These are phyloP conservation scores for Neurospora sp. DNA, from an alignment of 495 filamentous ascomycete species.

Conservation along the genomic window DNA sequence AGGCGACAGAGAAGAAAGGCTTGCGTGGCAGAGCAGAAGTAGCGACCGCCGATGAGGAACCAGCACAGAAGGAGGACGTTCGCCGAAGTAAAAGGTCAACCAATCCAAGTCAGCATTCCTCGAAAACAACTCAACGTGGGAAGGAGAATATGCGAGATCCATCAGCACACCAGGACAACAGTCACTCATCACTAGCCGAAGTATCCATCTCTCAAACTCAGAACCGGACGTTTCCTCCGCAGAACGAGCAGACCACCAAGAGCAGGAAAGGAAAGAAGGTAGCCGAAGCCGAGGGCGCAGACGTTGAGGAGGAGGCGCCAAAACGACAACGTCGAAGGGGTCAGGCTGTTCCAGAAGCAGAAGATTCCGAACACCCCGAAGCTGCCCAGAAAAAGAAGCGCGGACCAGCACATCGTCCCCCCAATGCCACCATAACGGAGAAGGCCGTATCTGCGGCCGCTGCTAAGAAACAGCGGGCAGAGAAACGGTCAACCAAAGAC, in stretches of 20 bases:
- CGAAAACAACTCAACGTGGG: background rate
- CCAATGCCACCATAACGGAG: background rate
- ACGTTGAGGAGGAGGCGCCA: background rate
- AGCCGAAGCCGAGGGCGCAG: background rate
- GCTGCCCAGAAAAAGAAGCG: background rate
- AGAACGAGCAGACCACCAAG: background rate
- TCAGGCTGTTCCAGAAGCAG: background rate
- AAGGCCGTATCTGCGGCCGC: background rate
- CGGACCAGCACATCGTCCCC: background rate
- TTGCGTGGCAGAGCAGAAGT: background rate
- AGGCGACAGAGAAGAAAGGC: background rate
- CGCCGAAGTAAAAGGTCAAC: constrained; percentile 4
- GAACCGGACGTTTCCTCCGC: constrained; percentile 2
- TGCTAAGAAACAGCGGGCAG: background rate
- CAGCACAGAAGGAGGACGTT: background rate
- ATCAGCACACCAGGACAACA: constrained; percentile 3
- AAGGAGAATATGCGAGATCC: background rate
- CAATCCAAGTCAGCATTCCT: background rate
- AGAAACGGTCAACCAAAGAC: background rate
- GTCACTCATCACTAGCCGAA: constrained; percentile 15
- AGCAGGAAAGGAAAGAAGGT: constrained; percentile 6
- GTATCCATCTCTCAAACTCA: constrained; percentile 15
- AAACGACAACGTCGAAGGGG: background rate
- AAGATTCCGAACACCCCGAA: background rate
- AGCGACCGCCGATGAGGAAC: background rate